Percentiles rank a stretch among this genome's conserved stretches.
These are phyloP conservation scores for Tetraselmis striata DNA, from an alignment of 139 green algal genomes.

Conservation along the genomic window DNA sequence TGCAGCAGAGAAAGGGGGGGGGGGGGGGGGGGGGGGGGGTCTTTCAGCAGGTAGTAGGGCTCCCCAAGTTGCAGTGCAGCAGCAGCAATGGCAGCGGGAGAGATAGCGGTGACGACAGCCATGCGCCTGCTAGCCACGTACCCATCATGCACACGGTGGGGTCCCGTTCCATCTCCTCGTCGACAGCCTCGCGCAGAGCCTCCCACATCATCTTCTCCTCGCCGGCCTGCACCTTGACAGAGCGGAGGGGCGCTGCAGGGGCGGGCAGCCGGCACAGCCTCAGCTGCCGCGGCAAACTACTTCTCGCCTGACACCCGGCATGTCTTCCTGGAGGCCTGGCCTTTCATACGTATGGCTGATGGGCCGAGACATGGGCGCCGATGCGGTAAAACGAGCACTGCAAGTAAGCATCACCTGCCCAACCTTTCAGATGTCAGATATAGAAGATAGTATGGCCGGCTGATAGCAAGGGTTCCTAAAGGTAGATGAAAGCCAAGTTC, in stretches of 20 bases:
- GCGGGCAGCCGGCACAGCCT: not conserved
- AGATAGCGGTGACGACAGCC: not conserved
- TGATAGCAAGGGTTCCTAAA: no score
- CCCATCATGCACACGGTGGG: conserved; percentile 84
- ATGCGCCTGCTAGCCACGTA: conserved; percentile 16
- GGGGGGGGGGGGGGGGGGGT: no score
- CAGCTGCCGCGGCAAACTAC: not conserved
- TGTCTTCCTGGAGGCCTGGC: not conserved
- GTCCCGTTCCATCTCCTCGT: conserved; percentile 95
- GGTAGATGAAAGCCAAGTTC: no score
- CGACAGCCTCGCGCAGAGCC: conserved; percentile 73
- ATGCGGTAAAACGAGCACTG: not conserved
- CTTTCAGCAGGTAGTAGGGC: no score
- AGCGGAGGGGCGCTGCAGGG: not conserved
- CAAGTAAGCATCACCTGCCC: no score
- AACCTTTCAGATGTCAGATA: no score
- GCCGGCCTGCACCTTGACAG: not conserved
- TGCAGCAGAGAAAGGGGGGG: no score
- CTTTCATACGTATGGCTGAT: not conserved
- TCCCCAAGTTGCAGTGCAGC: no score
- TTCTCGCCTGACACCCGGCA: not conserved
- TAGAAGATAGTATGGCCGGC: not conserved
- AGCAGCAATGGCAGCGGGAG: not conserved
- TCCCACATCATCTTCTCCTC: conserved; percentile 88
- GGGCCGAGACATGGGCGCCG: not conserved